Evolutionary conservation across 345 rosid genomes (phyloP).

Genomic region (Brassica cretica): DNA sequence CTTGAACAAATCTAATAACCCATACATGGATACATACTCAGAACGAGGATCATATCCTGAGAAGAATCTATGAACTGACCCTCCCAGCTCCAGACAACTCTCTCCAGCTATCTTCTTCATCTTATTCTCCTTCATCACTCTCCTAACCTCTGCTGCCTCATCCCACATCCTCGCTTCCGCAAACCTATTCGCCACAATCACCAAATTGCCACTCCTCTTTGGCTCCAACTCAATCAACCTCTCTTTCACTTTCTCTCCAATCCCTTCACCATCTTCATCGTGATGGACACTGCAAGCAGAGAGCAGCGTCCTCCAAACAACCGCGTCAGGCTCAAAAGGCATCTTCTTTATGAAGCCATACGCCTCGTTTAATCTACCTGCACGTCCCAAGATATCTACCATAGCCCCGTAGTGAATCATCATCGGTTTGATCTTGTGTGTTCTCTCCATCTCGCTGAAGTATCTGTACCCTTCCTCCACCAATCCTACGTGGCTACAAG

Average conservation of each 20-base stretch:
- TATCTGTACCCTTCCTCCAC: conserved; percentile 68
- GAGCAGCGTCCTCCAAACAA: conserved; percentile 76
- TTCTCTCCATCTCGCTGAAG: conserved; percentile 64
- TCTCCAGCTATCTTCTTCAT: conserved; percentile 70
- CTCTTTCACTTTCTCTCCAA: conserved; percentile 54
- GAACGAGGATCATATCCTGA: conserved; percentile 58
- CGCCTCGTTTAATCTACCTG: conserved; percentile 68
- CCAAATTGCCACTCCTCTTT: conserved; percentile 68
- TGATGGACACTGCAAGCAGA: conserved; percentile 61
- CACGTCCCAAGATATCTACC: conserved; percentile 76
- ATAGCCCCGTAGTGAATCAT: conserved; percentile 73
- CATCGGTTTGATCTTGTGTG: conserved; percentile 69
- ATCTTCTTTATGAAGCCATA: conserved; percentile 50
- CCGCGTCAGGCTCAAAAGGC: conserved; percentile 59
- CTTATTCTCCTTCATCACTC: conserved; percentile 53
- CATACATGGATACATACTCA: conserved; percentile 39
- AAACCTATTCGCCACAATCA: conserved; percentile 74
- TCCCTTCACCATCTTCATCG: conserved; percentile 41
- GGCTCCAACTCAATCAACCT: conserved; percentile 74
- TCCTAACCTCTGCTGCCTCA: conserved; percentile 60
- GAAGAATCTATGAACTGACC: conserved; percentile 56
- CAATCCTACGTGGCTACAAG: conserved; percentile 77
- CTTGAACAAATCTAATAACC: conserved; percentile 49
- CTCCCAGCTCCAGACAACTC: conserved; percentile 65
- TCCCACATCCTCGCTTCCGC: conserved; percentile 88